Conservation (phyloP, 805 yeast genomes). For the Metschnikowia cerradonensis region DNA sequence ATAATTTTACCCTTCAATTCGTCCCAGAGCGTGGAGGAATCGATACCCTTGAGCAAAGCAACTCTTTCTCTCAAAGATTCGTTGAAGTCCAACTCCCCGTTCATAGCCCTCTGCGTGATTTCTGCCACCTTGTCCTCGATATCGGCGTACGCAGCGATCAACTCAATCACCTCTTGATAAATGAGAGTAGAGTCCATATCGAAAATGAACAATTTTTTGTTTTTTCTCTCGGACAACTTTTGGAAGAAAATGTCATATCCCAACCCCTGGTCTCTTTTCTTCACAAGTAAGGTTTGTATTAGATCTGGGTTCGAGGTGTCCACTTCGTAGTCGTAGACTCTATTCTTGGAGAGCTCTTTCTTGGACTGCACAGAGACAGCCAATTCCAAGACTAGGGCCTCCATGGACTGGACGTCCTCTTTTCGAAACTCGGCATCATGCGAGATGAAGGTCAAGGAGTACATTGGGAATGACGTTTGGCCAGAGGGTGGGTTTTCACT, state of each 20-base stretch:
- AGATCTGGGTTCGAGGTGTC: slow-evolving; percentile 14
- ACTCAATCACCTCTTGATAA: slow-evolving; percentile 92
- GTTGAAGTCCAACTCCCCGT: slow-evolving; percentile 89
- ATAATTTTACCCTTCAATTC: slow-evolving; percentile 64
- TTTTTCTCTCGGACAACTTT: slow-evolving; percentile 18
- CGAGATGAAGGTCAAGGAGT: slow-evolving; percentile 17
- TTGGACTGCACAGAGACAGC: slow-evolving; percentile 11
- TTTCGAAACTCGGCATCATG: slow-evolving; percentile 11
- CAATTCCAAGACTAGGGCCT: slow-evolving; percentile 10
- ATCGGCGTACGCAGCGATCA: slow-evolving; percentile 90
- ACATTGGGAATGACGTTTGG: slow-evolving; percentile 6
- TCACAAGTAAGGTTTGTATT: slow-evolving; percentile 10
- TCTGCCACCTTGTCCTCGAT: slow-evolving; percentile 84
- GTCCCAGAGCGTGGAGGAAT: slow-evolving; percentile 68
- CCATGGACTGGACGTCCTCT: slow-evolving; percentile 10
- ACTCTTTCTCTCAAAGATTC: slow-evolving; percentile 78
- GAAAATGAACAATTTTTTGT: slow-evolving; percentile 68
- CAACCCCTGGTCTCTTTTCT: slow-evolving; percentile 6
- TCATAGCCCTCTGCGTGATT: slow-evolving; percentile 94
- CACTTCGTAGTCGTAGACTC: slow-evolving; percentile 18
- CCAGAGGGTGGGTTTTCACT: not conserved
- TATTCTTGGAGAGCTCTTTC: slow-evolving; percentile 14
- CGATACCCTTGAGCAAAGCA: slow-evolving; percentile 74
- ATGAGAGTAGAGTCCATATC: slow-evolving; percentile 98
- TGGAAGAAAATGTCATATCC: slow-evolving; percentile 35